Percentiles rank a stretch among this genome's conserved stretches.
phyloP scores from a whole-genome alignment of 164 flowering plant species.

The Dillenia turbinata region DNA sequence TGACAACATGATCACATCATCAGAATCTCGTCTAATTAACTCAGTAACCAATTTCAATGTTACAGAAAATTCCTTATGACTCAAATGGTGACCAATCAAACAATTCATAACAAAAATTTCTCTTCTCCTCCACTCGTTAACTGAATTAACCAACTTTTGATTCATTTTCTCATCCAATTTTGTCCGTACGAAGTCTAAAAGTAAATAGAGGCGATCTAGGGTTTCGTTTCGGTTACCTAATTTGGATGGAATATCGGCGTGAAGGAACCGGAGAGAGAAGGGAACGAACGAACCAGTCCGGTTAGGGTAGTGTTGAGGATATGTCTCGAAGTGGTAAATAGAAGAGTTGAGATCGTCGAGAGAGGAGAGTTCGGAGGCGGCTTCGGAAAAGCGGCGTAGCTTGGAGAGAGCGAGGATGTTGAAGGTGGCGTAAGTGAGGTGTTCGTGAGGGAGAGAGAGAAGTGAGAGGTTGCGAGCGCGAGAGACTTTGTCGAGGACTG shows the following conservation, averaged over 20 bases:
- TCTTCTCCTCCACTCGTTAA: constrained; percentile 59
- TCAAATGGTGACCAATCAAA: constrained; percentile 58
- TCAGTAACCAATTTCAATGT: constrained; percentile 55
- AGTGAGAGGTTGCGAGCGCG: constrained; percentile 50
- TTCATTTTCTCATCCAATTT: constrained; percentile 23
- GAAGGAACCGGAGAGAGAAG: constrained; percentile 76
- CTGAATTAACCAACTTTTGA: constrained; percentile 11
- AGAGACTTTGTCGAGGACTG: constrained; percentile 65
- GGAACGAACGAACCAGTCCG: constrained; percentile 79
- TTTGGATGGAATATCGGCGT: constrained; percentile 54
- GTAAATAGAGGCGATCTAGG: constrained; percentile 62
- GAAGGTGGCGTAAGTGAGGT: constrained; percentile 63
- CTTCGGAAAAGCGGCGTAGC: constrained; percentile 72
- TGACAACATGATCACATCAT: constrained; percentile 52
- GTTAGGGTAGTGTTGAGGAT: constrained; percentile 54
- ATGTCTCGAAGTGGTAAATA: constrained; percentile 51
- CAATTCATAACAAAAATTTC: constrained; percentile 52
- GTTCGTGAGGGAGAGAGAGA: constrained; percentile 68
- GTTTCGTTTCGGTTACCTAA: constrained; percentile 48
- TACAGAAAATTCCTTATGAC: constrained; percentile 51
- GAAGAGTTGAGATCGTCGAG: constrained; percentile 46
- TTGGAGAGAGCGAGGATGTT: constrained; percentile 62
- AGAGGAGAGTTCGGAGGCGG: constrained; percentile 48
- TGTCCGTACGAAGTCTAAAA: constrained; percentile 48
- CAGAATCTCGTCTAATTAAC: constrained; percentile 10